phyloP scores from a whole-genome alignment of 225 moss, liverwort and hornwort species.

The Ulota crispa region DNA sequence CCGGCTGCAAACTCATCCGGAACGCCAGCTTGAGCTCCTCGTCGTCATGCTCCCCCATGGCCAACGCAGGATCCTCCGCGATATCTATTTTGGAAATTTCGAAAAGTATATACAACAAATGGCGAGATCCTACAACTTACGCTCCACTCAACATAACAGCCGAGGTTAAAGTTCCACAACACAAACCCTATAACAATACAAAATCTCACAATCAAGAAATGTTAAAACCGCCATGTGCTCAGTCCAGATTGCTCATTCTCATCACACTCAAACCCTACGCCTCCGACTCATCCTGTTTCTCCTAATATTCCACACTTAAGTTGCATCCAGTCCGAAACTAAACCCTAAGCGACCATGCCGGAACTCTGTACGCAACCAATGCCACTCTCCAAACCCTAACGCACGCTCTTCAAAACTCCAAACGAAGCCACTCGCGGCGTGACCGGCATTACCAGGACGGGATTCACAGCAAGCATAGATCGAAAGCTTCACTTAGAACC shows the following conservation, averaged over 20 bases:
- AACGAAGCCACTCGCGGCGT: background rate
- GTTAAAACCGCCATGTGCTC: slow-evolving; percentile 29
- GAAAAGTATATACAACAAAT: background rate
- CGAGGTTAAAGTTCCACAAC: background rate
- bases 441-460: background rate
- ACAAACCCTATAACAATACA: slow-evolving; percentile 29
- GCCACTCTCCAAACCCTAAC: slow-evolving; percentile 16
- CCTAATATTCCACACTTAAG: background rate
- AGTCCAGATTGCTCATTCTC: slow-evolving; percentile 15
- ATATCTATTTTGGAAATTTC: slow-evolving; percentile 49
- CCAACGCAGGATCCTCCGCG: slow-evolving; percentile 50
- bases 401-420: background rate
- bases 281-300: background rate
- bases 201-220: background rate
- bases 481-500: accelerated
- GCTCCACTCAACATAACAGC: slow-evolving; percentile 13
- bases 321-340: background rate
- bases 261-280: background rate
- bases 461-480: slow-evolving; percentile 4
- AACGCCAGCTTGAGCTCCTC: slow-evolving; percentile 99
- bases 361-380: slow-evolving; percentile 1
- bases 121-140: slow-evolving; percentile 5
- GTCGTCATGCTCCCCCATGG: slow-evolving; percentile 99
- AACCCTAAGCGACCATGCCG: slow-evolving; percentile 28
- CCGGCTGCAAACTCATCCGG: slow-evolving; percentile 98